Percentiles rank a stretch among this genome's conserved stretches.
Evolutionary conservation across 306 rosid genomes (phyloP).

Genomic region (Fragaria vesca): DNA sequence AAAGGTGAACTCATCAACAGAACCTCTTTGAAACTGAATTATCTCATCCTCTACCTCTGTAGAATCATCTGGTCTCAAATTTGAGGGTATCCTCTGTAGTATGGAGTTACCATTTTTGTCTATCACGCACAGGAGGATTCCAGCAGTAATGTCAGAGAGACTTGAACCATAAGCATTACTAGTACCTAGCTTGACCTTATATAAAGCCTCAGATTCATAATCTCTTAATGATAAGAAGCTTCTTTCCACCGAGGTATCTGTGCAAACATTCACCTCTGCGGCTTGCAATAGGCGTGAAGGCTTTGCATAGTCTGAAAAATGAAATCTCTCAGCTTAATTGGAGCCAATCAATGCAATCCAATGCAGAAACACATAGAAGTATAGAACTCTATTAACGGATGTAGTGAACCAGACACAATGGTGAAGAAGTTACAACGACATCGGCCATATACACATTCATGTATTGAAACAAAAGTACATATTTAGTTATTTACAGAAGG

Average conservation of each 20-base stretch:
- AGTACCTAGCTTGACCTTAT: conserved; percentile 61
- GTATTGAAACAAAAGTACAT: background rate
- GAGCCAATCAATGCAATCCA: background rate
- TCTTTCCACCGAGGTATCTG: conserved; percentile 41
- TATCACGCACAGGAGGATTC: conserved; percentile 76
- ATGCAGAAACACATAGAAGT: background rate
- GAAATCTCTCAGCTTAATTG: background rate
- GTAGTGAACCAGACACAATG: background rate
- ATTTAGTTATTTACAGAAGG: background rate
- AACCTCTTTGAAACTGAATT: conserved; percentile 73
- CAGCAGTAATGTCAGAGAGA: conserved; percentile 60
- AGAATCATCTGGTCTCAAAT: conserved; percentile 40
- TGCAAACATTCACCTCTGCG: conserved; percentile 50
- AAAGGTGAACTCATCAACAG: conserved; percentile 66
- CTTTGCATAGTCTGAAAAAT: conserved; percentile 58
- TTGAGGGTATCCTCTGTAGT: conserved; percentile 68
- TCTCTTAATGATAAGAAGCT: conserved; percentile 37
- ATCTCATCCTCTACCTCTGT: conserved; percentile 29
- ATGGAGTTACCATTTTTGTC: conserved; percentile 67
- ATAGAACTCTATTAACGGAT: background rate
- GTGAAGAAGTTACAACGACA: background rate
- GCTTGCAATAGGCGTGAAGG: conserved; percentile 68
- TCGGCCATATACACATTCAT: background rate
- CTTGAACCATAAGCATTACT: conserved; percentile 64
- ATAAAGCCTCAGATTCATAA: conserved; percentile 44